Percentiles rank a stretch among this genome's conserved stretches.
phyloP scores from a whole-genome alignment of 306 rosid genomes.

The Prunus salicina region DNA sequence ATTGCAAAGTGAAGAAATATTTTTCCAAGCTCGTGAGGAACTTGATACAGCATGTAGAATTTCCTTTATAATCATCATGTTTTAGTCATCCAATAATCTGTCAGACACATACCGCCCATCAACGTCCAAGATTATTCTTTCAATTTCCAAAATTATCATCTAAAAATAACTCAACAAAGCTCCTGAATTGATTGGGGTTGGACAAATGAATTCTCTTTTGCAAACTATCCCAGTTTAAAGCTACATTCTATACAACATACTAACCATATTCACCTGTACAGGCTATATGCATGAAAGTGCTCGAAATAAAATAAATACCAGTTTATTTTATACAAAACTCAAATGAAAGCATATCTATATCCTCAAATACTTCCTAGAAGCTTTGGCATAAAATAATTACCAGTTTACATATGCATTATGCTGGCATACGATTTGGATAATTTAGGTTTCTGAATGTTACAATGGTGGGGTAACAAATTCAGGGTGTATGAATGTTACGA shows the following conservation, averaged over 20 bases:
- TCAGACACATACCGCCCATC: background rate
- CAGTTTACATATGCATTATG: background rate
- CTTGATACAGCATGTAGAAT: background rate
- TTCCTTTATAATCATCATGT: background rate
- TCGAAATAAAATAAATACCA: background rate
- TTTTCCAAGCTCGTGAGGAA: background rate
- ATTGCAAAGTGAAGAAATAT: background rate
- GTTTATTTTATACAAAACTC: background rate
- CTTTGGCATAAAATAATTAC: background rate
- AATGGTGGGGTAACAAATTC: background rate
- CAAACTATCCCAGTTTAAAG: conserved; percentile 1
- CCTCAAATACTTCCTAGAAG: background rate
- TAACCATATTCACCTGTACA: background rate
- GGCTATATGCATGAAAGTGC: background rate
- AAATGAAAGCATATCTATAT: background rate
- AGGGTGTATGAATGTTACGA: background rate
- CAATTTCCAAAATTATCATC: background rate
- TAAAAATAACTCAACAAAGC: background rate
- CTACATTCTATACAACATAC: background rate
- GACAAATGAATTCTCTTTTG: background rate
- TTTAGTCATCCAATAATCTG: background rate
- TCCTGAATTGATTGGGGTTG: background rate
- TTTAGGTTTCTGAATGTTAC: background rate
- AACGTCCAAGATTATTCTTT: background rate
- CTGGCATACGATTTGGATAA: background rate